Base-by-base conservation (phyloP, 2,329 filamentous ascomycete species). In the Diplodia intermedia region DNA sequence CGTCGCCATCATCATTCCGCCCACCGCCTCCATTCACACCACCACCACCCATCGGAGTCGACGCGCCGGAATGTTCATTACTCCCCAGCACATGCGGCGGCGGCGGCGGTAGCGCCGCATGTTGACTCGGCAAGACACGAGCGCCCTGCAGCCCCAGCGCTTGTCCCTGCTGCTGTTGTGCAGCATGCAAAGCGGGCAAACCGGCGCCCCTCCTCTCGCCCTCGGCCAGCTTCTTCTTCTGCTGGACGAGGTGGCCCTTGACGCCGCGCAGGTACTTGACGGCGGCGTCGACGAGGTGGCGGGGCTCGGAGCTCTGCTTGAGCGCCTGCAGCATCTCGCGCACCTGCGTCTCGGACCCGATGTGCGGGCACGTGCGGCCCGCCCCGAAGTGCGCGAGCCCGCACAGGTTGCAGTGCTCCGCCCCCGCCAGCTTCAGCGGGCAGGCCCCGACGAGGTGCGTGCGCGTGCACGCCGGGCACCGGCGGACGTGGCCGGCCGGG, bases 341-440 rank as follows among this genome's bases (percentile, higher is more conserved):
- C 18, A 93, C 82, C 73, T 91, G 85, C 3, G 84, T 85, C 70
- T 91, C 86, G 3, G 87, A 87, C 66, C 81, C 82, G 63, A 92
- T 82, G 73, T 89, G 86, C 15, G 88, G 86, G 73, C 90, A 92
- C 9, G 82, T 84, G 38, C 86, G 82, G 1, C 79, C 77, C 65
- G 82, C 75, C 2, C 88, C 88, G 70, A 82, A 86, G 73, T 90
- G 88, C 1, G 86, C 86, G 26, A 87, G 82, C 18, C 88, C 88
- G 70, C 90, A 91, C 7, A 91, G 82, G 7, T 85, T 85, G 76
- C 90, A 92, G 71, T 85, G 78, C 72, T 90, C 88, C 2, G 85
- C 81, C 1, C 87, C 86, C 9, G 85, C 84, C 5, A 82, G 71
- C 74, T 88, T 89, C 38, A 90, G 78, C 11, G 85, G 85, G 73